Conservation (phyloP, 345 rosid species). For the Diplotaxis tenuifolia region DNA sequence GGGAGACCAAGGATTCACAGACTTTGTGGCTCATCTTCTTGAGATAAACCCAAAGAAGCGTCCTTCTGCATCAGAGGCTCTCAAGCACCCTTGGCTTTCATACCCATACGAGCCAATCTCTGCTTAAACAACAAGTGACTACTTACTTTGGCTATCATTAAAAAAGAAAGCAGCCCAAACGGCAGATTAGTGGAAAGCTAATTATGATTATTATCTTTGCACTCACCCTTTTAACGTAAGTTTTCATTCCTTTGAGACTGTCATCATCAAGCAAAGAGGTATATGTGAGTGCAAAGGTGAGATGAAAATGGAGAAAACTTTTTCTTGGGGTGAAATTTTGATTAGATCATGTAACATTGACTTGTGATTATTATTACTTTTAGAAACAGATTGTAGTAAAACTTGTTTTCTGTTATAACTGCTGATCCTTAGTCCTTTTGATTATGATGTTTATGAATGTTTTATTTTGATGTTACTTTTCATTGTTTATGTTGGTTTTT, state of each 20-base stretch:
- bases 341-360: constrained; percentile 32
- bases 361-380: constrained; percentile 32
- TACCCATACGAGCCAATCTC: constrained; percentile 98
- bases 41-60: constrained; percentile 96
- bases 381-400: constrained; percentile 19
- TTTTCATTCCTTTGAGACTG: neutral
- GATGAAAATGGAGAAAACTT: neutral
- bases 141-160: neutral
- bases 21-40: constrained; percentile 87
- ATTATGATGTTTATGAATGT: constrained; percentile 8
- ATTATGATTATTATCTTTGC: neutral
- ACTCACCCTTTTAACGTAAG: neutral
- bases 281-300: constrained; percentile 17
- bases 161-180: neutral
- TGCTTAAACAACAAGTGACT: constrained; percentile 42
- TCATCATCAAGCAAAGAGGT: constrained; percentile 10
- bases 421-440: constrained; percentile 12
- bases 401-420: constrained; percentile 9
- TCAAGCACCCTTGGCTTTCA: constrained; percentile 97
- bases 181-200: constrained; percentile 4
- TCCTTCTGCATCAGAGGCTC: constrained; percentile 87
- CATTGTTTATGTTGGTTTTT: neutral
- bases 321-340: constrained; percentile 15
- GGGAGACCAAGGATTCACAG: constrained; percentile 99
- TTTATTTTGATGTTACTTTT: neutral